phyloP scores from a whole-genome alignment of 2,329 filamentous ascomycete species.

The Grosmannia penicillata region DNA sequence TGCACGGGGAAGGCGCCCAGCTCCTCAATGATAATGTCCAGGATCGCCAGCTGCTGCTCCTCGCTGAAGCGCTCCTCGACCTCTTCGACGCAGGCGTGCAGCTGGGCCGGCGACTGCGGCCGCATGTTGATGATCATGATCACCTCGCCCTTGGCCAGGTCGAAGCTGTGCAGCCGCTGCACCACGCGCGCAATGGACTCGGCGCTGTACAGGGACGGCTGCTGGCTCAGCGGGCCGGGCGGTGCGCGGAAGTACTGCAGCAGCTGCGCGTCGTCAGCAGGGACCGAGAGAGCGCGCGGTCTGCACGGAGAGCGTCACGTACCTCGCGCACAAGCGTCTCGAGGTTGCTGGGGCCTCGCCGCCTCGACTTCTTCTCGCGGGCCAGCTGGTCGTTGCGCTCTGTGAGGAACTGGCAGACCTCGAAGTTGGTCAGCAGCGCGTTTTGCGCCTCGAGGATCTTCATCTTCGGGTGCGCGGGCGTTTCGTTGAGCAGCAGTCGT shows the following conservation, averaged over 20 bases:
- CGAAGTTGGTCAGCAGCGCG: conserved; percentile 56
- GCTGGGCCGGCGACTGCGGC: conserved; percentile 37
- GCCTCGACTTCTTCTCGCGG: conserved; percentile 34
- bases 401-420: conserved; percentile 52
- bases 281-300: background rate
- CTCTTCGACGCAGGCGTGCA: conserved; percentile 52
- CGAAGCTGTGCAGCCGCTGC: conserved; percentile 37
- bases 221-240: conserved; percentile 40
- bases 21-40: conserved; percentile 39
- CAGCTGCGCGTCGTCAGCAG: conserved; percentile 4
- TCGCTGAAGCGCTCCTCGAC: conserved; percentile 44
- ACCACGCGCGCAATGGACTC: conserved; percentile 38
- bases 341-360: conserved; percentile 39
- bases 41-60: conserved; percentile 43
- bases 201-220: conserved; percentile 36
- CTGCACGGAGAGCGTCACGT: conserved; percentile 12
- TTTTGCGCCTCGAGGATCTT: conserved; percentile 60
- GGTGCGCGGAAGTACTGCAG: conserved; percentile 25
- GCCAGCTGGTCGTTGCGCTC: conserved; percentile 29
- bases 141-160: conserved; percentile 52
- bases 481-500: too few species aligned
- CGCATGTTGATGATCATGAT: conserved; percentile 55
- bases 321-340: conserved; percentile 51
- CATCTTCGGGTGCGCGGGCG: conserved; percentile 35
- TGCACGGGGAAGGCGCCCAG: conserved; percentile 36